Evolutionary conservation across 1,284 basidiomycete species (phyloP).

Genomic region (Taiwanofungus camphoratus): DNA sequence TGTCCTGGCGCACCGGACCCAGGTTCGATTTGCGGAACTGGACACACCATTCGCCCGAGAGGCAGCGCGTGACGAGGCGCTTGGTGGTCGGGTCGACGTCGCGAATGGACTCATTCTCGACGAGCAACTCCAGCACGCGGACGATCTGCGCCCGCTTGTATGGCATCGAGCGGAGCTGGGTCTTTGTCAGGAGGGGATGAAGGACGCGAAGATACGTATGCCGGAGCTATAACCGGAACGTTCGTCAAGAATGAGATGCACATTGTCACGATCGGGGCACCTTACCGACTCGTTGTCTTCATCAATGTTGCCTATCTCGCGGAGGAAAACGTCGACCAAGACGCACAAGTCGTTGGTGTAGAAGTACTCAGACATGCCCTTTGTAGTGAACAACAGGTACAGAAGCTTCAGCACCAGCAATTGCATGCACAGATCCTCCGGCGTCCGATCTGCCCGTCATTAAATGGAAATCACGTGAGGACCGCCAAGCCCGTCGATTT

Average conservation of each 20-base stretch:
- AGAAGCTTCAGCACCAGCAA: conserved; percentile 92
- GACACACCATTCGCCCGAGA: conserved; percentile 84
- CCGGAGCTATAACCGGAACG: conserved; percentile 61
- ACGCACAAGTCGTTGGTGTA: conserved; percentile 98
- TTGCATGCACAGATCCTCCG: conserved; percentile 94
- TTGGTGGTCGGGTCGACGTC: conserved; percentile 84
- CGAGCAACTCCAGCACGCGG: conserved; percentile 74
- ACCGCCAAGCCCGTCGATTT: not conserved
- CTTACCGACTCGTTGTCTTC: conserved; percentile 90
- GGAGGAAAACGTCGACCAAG: conserved; percentile 92
- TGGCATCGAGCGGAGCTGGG: conserved; percentile 78
- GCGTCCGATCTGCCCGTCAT: conserved; percentile 75
- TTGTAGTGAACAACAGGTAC: conserved; percentile 92
- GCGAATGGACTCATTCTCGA: conserved; percentile 70
- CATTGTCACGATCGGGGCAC: not conserved
- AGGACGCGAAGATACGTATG: conserved; percentile 97
- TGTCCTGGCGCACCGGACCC: conserved; percentile 25
- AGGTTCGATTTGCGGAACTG: conserved; percentile 42
- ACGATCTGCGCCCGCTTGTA: conserved; percentile 94
- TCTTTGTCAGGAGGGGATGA: conserved; percentile 91
- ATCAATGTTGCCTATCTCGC: conserved; percentile 86
- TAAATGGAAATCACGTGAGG: not conserved
- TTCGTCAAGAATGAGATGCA: not conserved
- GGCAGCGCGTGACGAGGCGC: conserved; percentile 88
- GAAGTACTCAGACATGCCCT: conserved; percentile 92